Base-by-base conservation (phyloP, 768 basidiomycete genomes). In the Leccinum rimulosum region DNA sequence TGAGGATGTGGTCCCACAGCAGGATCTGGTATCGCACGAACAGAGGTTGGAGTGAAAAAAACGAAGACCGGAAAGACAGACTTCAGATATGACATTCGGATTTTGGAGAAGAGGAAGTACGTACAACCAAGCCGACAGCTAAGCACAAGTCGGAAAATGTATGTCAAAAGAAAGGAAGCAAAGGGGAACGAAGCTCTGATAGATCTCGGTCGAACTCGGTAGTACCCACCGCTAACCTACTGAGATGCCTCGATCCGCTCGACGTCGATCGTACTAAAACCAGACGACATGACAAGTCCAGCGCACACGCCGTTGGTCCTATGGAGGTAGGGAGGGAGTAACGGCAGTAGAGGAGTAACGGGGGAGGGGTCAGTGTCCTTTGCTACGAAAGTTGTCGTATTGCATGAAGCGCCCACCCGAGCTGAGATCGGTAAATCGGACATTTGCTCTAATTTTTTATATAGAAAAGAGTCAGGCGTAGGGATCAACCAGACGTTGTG, bases 1-100 rank as follows among this genome's bases (percentile, higher is more conserved):
- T 76, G 43, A 75, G 61, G 50, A 72, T 27, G 31, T 76, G 72
- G 51, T 75, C 75, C 64, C 73, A 75, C 27, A 74, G 58, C 10
- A 74, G 61, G n/a, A 72, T 54, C 76, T 75, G 45, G 47, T 10
- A n/a, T 19, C 9, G 12, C 15, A 25, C 7, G 25, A 8, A 8
- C 17, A 40, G 5, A 40, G 7, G 17, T 38, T 9, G 38, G 38
- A 17, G 17, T 14, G 36, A 28, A 28, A 36, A 36, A 36, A 36
- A 36, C 14, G 36, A 36, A 40, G 8, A 40, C 4, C 38, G 17
- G 17, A 40, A 17, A 8, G 38, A 17, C 38, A 30, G 17, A 12
- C 10, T 51, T 61, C 17, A 62, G 22, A 55, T 31, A 27, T 49
- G 27, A 15, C 47, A 19, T 27, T 17, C 4, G 15, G 15, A 49